These are phyloP conservation scores for Phytopythium ostracodes DNA, from an alignment of 352 stramenopile genomes.

Conservation along the genomic window DNA sequence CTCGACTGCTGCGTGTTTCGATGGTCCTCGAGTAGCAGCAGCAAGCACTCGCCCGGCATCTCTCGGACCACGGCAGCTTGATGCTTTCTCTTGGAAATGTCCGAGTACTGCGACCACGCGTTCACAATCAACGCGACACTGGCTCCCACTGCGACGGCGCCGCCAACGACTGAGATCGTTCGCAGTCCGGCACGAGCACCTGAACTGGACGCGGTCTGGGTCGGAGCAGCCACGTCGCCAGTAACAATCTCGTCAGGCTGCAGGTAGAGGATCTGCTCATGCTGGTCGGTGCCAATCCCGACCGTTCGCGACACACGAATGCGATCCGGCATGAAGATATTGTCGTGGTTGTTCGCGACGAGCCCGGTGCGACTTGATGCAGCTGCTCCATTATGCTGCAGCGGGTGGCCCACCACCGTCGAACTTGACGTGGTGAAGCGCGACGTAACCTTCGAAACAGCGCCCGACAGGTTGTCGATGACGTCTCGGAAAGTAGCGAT, in stretches of 20 bases:
- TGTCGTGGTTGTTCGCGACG: slow-evolving; percentile 79
- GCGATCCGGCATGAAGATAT: slow-evolving; percentile 68
- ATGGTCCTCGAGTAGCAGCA: slow-evolving; percentile 71
- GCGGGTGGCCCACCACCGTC: slow-evolving; percentile 51
- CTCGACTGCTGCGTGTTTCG: slow-evolving; percentile 18
- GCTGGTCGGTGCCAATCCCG: slow-evolving; percentile 51
- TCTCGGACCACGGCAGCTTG: slow-evolving; percentile 67
- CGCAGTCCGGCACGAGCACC: slow-evolving; percentile 30
- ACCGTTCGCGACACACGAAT: slow-evolving; percentile 64
- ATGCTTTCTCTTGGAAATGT: slow-evolving; percentile 46
- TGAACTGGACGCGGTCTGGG: slow-evolving; percentile 9
- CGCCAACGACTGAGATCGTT: slow-evolving; percentile 60
- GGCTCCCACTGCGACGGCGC: slow-evolving; percentile 66
- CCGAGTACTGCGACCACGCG: slow-evolving; percentile 76
- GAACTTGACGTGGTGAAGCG: slow-evolving; percentile 69
- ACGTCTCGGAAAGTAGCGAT: slow-evolving; percentile 78
- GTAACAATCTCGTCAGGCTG: slow-evolving; percentile 68
- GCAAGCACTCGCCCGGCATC: slow-evolving; percentile 71
- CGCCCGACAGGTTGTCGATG: slow-evolving; percentile 53
- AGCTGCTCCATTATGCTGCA: slow-evolving; percentile 22
- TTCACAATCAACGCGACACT: slow-evolving; percentile 74
- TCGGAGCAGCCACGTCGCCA: slow-evolving; percentile 42
- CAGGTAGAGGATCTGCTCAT: slow-evolving; percentile 74
- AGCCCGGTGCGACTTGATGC: slow-evolving; percentile 33
- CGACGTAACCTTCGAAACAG: slow-evolving; percentile 54